Conservation (phyloP, 1,284 basidiomycete species). For the Uromyces viciae-fabae region DNA sequence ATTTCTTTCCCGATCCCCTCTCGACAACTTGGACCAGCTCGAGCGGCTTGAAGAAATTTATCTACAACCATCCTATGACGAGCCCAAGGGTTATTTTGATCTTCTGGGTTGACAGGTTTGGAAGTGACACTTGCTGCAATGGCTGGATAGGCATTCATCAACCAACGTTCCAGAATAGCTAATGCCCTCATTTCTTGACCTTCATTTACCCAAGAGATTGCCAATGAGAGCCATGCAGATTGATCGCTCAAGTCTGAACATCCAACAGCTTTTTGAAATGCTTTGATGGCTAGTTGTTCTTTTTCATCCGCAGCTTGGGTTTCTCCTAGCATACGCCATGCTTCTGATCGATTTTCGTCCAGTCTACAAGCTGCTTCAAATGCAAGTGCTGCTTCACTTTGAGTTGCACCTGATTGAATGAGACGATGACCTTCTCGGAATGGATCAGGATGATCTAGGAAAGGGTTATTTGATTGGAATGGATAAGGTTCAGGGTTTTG, state of each 20-base stretch:
- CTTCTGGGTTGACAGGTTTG: conserved; percentile 52
- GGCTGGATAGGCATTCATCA: conserved; percentile 70
- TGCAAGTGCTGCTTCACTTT: conserved; percentile 53
- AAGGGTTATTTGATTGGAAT: conserved; percentile 63
- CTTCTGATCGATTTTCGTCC: conserved; percentile 63
- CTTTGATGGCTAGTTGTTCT: conserved; percentile 60
- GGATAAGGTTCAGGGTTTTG: conserved; percentile 49
- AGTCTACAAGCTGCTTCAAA: conserved; percentile 62
- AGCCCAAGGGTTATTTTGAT: conserved; percentile 67
- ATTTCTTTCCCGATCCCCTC: conserved; percentile 57
- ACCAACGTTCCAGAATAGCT: conserved; percentile 80
- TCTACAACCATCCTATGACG: conserved; percentile 63
- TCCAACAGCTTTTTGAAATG: conserved; percentile 66
- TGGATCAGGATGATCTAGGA: conserved; percentile 61
- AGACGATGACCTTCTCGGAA: conserved; percentile 62
- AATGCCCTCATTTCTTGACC: conserved; percentile 83
- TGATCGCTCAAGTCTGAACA: conserved; percentile 57
- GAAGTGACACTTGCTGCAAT: conserved; percentile 51
- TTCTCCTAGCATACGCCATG: conserved; percentile 90
- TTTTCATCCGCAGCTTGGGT: conserved; percentile 92
- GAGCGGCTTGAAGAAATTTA: conserved; percentile 76
- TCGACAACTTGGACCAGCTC: conserved; percentile 67
- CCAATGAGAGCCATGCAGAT: conserved; percentile 69
- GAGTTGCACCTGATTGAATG: conserved; percentile 59
- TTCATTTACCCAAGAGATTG: conserved; percentile 97